Evolutionary conservation across 2,329 filamentous ascomycete genomes (phyloP), one percentile per base, ranked within the genome.

Genomic region (Camptophora hylomeconis): DNA sequence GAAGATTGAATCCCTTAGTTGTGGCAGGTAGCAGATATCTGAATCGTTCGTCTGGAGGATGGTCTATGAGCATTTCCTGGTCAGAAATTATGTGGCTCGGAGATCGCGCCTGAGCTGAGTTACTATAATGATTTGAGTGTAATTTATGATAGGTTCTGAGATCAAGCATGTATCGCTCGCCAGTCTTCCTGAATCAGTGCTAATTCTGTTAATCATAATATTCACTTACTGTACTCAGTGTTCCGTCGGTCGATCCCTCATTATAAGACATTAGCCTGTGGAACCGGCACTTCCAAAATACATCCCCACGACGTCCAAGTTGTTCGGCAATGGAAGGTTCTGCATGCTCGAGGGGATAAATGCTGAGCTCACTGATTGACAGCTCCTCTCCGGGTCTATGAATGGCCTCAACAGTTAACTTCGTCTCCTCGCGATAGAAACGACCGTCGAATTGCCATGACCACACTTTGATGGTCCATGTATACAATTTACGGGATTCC

Each of bases 131-230:
- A 26, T 23, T 11, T 18, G 8, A 12, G 4, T 17, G 15, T n/a
- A 11, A 26, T 28, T 14, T 24, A 13, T 16, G 13, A 23, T 33
- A 30, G 13, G 34, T 33, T 12, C 14, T 24, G 13, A 28, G 11
- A 20, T 36, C 34, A n/a, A 36, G 17, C 25, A 36, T 36, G 17
- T 34, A 33, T 20, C 30, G 15, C 21, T 36, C 33, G 20, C n/a
- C n/a, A n/a, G n/a, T n/a, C n/a, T n/a, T n/a, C n/a, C n/a, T n/a
- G n/a, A n/a, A n/a, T n/a, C n/a, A n/a, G n/a, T n/a, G n/a, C n/a
- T n/a, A n/a, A n/a, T n/a, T n/a, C n/a, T n/a, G n/a, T n/a, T n/a
- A n/a, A n/a, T n/a, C n/a, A n/a, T n/a, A n/a, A n/a, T n/a, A n/a
- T n/a, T n/a, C n/a, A n/a, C n/a, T n/a, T n/a, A n/a, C n/a, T n/a